phyloP scores from a whole-genome alignment of 345 rosid genomes.

The Gossypium herbaceum region DNA sequence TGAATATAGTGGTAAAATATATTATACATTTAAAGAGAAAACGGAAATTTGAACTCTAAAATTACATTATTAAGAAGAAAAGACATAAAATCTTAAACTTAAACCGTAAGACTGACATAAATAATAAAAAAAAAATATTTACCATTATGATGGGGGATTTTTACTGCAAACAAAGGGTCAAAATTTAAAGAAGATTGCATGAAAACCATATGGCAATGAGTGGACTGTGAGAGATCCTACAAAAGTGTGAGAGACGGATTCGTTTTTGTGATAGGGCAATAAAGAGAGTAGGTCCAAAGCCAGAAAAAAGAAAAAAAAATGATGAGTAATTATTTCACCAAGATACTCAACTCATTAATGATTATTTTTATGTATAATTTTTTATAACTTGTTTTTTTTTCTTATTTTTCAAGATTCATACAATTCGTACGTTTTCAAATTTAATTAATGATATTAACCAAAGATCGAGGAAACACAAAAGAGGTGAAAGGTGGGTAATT shows the following conservation, averaged over 20 bases:
- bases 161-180: constrained; percentile 12
- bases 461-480: neutral
- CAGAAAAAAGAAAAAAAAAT: constrained; percentile 32
- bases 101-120: no score
- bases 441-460: neutral
- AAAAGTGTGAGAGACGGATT: constrained; percentile 31
- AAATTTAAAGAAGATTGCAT: constrained; percentile 26
- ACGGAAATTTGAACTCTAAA: fast-evolving
- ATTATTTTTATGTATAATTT: no score
- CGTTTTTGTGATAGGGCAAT: neutral
- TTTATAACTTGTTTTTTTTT: no score
- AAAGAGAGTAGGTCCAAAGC: constrained; percentile 27
- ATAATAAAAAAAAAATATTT: no score
- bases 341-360: constrained; percentile 41
- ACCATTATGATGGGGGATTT: no score
- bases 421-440: no score
- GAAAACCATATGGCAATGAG: constrained; percentile 27
- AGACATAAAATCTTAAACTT: no score
- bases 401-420: no score
- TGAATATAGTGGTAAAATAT: no score
- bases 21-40: fast-evolving
- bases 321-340: constrained; percentile 53
- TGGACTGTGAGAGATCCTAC: constrained; percentile 26
- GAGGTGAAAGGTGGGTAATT: neutral
- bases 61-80: no score